phyloP scores from a whole-genome alignment of 768 basidiomycete genomes.

The Podaxis mareebaensis region DNA sequence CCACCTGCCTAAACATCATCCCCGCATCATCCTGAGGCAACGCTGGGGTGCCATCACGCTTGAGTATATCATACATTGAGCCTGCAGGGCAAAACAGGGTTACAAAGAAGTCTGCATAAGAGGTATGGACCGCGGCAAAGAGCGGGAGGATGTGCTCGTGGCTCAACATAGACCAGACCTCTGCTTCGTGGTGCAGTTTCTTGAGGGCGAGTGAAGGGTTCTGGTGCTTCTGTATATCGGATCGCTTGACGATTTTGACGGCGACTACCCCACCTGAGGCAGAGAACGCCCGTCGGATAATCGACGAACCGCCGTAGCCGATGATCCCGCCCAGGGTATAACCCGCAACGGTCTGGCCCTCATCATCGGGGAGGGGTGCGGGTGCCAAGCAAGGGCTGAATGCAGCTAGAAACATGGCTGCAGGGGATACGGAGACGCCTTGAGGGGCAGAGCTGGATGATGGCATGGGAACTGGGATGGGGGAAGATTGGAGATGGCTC shows the following conservation, averaged over 20 bases:
- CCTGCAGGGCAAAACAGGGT: conserved; percentile 85
- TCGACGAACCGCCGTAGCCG: conserved; percentile 81
- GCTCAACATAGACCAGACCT: conserved; percentile 71
- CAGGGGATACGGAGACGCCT: conserved; percentile 53
- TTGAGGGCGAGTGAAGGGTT: conserved; percentile 49
- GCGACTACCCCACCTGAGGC: conserved; percentile 70
- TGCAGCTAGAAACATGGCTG: conserved; percentile 71
- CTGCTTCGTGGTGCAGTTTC: conserved; percentile 68
- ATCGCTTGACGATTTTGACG: conserved; percentile 77
- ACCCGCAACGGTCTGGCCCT: conserved; percentile 66
- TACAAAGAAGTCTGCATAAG: conserved; percentile 76
- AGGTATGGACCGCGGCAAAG: conserved; percentile 59
- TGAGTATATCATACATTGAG: conserved; percentile 81
- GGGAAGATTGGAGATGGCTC: conserved; percentile 33
- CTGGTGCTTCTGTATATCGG: conserved; percentile 53
- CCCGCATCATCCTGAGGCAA: conserved; percentile 78
- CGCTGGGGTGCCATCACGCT: conserved; percentile 65
- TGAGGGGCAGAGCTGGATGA: conserved; percentile 12
- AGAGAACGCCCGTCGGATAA: conserved; percentile 68
- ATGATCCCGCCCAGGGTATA: conserved; percentile 78
- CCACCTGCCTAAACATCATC: conserved; percentile 85
- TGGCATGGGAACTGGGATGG: conserved; percentile 24
- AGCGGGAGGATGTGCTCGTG: conserved; percentile 90
- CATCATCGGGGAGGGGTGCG: conserved; percentile 54
- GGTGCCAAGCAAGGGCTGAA: conserved; percentile 44